Base-by-base conservation (phyloP, 2,329 filamentous ascomycete species). In the Paecilomyces formosus region DNA sequence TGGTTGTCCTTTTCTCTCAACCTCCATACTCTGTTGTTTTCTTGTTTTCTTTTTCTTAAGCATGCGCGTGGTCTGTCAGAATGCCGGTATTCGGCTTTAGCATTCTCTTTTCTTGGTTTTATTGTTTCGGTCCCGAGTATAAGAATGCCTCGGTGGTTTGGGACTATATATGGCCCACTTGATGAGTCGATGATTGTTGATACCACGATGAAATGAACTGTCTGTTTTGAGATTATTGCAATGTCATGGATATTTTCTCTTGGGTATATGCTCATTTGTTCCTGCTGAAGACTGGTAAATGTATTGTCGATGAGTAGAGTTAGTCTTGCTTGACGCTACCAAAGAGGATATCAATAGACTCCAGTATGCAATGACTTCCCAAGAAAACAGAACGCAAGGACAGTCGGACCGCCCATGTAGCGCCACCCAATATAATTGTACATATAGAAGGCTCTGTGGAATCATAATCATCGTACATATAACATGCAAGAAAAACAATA, bases 401-500 rank as follows among this genome's bases (percentile, higher is more conserved):
- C 35, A 13, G n/a, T 45, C 18, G 18, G 8, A 18, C 3, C 39
- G 18, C 15, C 39, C 39, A 45, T 45, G 6, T n/a, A 18, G n/a
- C 39, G 39, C 39, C 39, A 18, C n/a, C 39, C 2, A 45, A 18
- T 54, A 53, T 60, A 62, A 59, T 65, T 45, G 62, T 64, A 65
- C 63, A 65, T n/a, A 52, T 61, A 58, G 33, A 50, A 30, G 52
- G 56, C 30, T 55, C 24, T 21, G 53, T 35, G 51, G 35, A n/a
- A 45, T 45, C 39, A 45, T 45, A 45, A 18, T 45, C 39, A 45
- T 45, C 39, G n/a, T 45, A 45, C 39, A 45, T 18, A 45, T 6
- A 50, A 56, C 31, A 21, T 33, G 18, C 22, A 22, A 45, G 15
- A 45, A 18, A 18, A 45, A 45, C 39, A 18, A n/a, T 7, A 9